Evolutionary conservation across 176 grass and related monocot genomes (phyloP), one percentile per base, ranked within the genome.

Genomic region (Musa schizocarpa): DNA sequence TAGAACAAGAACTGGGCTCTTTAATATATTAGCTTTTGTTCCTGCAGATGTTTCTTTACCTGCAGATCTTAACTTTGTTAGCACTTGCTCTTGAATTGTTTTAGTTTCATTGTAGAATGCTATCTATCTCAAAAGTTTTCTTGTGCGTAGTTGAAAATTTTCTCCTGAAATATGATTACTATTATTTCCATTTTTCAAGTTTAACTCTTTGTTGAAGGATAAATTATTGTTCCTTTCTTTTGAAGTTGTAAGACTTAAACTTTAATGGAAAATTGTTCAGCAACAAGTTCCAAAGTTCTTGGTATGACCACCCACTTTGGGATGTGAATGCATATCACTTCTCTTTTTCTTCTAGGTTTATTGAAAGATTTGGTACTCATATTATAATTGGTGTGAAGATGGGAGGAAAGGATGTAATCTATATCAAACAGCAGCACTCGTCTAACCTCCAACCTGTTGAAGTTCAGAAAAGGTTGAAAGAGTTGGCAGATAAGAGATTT

Each of bases 401-500:
- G 86, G 94, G 94, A 34, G 94, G 94, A 82, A 98, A 93, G 79
- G 94, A 98, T 87, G 90, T 93, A 64, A 86, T 98, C 77, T 98
- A 81, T 86, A 77, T 98, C 74, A 93, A 79, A 63, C 90, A 98
- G 62, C 90, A 93, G 1, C 94, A 98, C 58, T 91, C 84, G 16
- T 93, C 94, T 52, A 91, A 68, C 59, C 79, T 98, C 49, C 94
- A 93, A 77, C 57, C 84, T 65, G 82, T 87, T 67, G 90, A 98
- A 82, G 86, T 98, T 85, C 94, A 98, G 73, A 93, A 93, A 76
- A 89, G 74, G 69, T 84, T 98, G 52, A 93, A 93, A 76, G 88
- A 88, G 49, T 73, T 91, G 77, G 92, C 94, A 71, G 90, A 98
- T 76, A 87, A 58, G 79, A 88, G 88, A 81, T 98, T 93, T 81